Evolutionary conservation across 2,329 filamentous ascomycete genomes (phyloP).

Genomic region (Curvularia hawaiiensis): DNA sequence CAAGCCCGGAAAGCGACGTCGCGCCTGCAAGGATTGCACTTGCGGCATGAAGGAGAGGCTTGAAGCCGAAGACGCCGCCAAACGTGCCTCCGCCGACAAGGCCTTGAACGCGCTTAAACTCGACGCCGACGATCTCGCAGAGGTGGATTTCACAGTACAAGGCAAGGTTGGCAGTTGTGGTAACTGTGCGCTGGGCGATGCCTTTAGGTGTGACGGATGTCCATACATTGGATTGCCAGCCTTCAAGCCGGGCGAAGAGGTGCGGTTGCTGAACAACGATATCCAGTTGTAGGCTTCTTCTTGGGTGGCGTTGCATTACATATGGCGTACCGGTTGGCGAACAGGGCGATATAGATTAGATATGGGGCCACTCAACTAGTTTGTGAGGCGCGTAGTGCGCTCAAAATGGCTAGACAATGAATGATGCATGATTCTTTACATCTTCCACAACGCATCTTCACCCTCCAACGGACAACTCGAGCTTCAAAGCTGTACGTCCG

Average conservation of each 20-base stretch:
- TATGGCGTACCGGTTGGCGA: constrained; percentile 7
- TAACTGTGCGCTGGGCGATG: constrained; percentile 92
- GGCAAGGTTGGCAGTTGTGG: constrained; percentile 95
- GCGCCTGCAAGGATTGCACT: constrained; percentile 97
- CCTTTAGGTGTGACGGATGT: constrained; percentile 67
- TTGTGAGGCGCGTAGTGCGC: not conserved
- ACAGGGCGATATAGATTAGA: constrained; percentile 2
- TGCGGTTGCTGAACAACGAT: constrained; percentile 82
- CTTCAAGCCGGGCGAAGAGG: constrained; percentile 97
- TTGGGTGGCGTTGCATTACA: not conserved
- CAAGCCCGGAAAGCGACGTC: constrained; percentile 83
- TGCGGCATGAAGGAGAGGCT: constrained; percentile 88
- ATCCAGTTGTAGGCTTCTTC: constrained; percentile 68
- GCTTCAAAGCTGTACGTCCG: constrained; percentile 51
- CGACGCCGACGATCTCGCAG: constrained; percentile 76
- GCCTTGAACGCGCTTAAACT: constrained; percentile 72
- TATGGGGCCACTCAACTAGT: constrained; percentile 1
- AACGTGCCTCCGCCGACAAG: constrained; percentile 68
- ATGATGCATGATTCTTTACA: not conserved
- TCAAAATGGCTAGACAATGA: not conserved
- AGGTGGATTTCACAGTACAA: constrained; percentile 96
- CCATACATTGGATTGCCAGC: constrained; percentile 92
- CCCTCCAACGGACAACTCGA: constrained; percentile 21
- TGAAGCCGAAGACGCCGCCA: constrained; percentile 79
- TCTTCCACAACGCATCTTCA: constrained; percentile 7